Conservation (phyloP, 805 yeast species). For the Starmerella geochares region DNA sequence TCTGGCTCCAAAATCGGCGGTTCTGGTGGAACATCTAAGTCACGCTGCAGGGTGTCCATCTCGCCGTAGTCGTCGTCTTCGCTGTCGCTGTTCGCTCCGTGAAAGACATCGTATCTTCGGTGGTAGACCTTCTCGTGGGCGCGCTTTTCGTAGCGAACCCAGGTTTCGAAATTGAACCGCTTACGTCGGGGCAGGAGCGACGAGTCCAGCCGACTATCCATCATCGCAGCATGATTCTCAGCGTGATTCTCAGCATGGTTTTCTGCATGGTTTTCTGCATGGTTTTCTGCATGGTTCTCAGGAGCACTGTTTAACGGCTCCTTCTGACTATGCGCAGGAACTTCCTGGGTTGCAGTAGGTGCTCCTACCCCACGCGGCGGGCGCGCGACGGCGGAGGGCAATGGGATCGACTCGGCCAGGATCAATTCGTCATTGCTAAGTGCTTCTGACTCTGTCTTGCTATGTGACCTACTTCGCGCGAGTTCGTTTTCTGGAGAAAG, state of each 20-base stretch:
- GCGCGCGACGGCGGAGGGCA: no score
- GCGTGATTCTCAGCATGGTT: no score
- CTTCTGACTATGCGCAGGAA: no score
- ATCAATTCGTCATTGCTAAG: background rate
- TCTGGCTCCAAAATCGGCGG: background rate
- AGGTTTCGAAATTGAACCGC: slow-evolving; percentile 17
- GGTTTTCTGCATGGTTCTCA: no score
- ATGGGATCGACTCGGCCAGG: background rate
- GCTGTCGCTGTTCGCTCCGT: slow-evolving; percentile 22
- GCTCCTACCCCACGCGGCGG: no score
- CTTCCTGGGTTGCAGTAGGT: no score
- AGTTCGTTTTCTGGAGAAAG: background rate
- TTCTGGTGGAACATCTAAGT: no score
- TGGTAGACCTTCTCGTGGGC: slow-evolving; percentile 17
- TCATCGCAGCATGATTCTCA: background rate
- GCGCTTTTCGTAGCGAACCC: slow-evolving; percentile 15
- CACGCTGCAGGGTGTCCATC: no score
- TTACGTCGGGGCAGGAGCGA: slow-evolving; percentile 8
- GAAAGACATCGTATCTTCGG: slow-evolving; percentile 10
- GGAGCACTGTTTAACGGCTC: no score
- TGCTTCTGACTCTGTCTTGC: background rate
- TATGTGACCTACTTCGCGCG: background rate
- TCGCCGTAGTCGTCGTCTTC: slow-evolving; percentile 22
- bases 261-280: no score
- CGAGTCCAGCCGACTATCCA: background rate